These are phyloP conservation scores for Flaveria bidentis DNA, from an alignment of 129 eudicot species.

Conservation along the genomic window DNA sequence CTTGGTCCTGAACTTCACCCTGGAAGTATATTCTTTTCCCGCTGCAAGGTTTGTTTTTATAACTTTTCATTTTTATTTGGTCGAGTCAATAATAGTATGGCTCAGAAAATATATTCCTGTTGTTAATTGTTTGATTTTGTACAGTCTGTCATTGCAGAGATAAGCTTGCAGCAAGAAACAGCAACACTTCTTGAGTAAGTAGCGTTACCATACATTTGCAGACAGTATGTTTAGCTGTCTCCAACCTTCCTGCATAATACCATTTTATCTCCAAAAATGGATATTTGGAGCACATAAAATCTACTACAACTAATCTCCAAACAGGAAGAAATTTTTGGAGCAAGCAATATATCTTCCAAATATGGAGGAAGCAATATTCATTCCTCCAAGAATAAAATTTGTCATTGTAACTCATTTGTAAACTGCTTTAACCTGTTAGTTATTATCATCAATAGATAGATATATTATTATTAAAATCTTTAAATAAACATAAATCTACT, in stretches of 20 bases:
- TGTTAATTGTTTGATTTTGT: conserved; percentile 34
- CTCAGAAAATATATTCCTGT: conserved; percentile 18
- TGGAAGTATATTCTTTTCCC: conserved; percentile 96
- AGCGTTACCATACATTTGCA: conserved; percentile 21
- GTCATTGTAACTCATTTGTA: not conserved
- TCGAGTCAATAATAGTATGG: not conserved
- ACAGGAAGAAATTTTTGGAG: not conserved
- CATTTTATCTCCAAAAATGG: not conserved
- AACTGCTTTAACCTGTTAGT: not conserved
- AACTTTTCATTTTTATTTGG: conserved; percentile 17
- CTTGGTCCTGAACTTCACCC: conserved; percentile 98
- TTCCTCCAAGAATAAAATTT: not conserved
- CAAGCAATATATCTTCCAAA: not conserved
- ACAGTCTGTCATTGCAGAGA: conserved; percentile 94
- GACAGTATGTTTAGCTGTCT: conserved; percentile 9
- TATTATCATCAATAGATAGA: not conserved
- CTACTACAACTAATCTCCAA: not conserved
- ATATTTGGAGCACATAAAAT: not conserved
- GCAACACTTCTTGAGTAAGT: conserved; percentile 93
- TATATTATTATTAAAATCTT: not conserved
- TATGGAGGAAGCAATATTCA: not conserved
- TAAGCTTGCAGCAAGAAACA: conserved; percentile 83
- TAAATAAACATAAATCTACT: not conserved
- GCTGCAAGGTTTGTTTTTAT: conserved; percentile 74
- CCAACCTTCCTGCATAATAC: conserved; percentile 9